These are phyloP conservation scores for Spencermartinsiella europaea DNA, from an alignment of 805 yeast species.

Conservation along the genomic window DNA sequence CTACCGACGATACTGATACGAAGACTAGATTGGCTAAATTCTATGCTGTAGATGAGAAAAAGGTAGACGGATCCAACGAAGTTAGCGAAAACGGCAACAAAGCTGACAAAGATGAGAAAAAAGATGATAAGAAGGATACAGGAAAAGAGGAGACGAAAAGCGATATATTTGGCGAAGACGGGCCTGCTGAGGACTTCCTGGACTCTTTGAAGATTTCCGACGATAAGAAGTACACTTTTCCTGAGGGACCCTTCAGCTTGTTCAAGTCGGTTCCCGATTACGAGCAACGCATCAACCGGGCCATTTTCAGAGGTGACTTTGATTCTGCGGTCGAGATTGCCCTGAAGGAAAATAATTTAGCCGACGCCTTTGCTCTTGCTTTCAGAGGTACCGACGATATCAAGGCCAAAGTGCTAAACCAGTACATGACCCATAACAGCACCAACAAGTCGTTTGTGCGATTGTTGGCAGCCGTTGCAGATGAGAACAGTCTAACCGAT, in stretches of 20 bases:
- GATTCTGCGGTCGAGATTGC: conserved; percentile 64
- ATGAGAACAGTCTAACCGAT: conserved; percentile 49
- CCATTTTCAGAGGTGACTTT: conserved; percentile 57
- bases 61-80: conserved; percentile 12
- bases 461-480: conserved; percentile 60
- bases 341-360: conserved; percentile 53
- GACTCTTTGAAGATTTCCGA: conserved; percentile 25
- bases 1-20: conserved; percentile 25
- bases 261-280: conserved; percentile 31
- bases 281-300: conserved; percentile 43
- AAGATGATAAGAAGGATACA: conserved; percentile 17
- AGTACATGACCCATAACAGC: conserved; percentile 60
- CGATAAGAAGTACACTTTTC: conserved; percentile 22
- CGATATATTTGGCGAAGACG: conserved; percentile 35
- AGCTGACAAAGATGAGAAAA: conserved; percentile 6
- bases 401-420: conserved; percentile 63
- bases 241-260: conserved; percentile 31
- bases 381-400: conserved; percentile 50
- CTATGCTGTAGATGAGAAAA: conserved; percentile 20
- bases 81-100: conserved; percentile 19
- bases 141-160: conserved; percentile 30
- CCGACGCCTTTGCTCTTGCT: conserved; percentile 82
- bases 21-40: conserved; percentile 21
- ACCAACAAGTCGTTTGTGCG: conserved; percentile 58
- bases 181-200: conserved; percentile 25